Conservation (phyloP, 192 early-diverging fungal species). For the Oehlia diaphana region DNA sequence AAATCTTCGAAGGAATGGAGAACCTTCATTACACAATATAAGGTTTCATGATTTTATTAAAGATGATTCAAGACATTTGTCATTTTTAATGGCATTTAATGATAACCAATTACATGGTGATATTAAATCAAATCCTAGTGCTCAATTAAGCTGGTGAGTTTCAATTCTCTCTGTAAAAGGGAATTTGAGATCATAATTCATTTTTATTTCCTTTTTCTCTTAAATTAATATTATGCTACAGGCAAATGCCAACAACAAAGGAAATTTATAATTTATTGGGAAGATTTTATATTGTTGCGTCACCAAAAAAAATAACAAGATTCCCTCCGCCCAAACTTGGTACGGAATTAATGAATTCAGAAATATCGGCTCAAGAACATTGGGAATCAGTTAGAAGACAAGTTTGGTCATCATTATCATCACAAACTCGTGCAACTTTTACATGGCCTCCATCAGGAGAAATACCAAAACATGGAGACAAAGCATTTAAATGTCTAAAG, state of each 20-base stretch:
- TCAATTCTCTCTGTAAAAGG: neutral
- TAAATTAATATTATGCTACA: constrained; percentile 23
- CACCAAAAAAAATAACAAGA: constrained; percentile 67
- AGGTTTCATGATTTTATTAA: constrained; percentile 66
- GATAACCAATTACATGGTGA: constrained; percentile 71
- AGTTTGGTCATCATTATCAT: constrained; percentile 57
- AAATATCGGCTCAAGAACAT: constrained; percentile 52
- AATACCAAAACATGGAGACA: constrained; percentile 40
- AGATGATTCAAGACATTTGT: constrained; percentile 59
- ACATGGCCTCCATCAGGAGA: constrained; percentile 72
- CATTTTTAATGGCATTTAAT: constrained; percentile 66
- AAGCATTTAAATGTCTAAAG: constrained; percentile 59
- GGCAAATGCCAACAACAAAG: constrained; percentile 69
- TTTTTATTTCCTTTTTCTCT: neutral
- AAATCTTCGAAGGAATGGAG: constrained; percentile 24
- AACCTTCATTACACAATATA: constrained; percentile 27
- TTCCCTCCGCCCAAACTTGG: constrained; percentile 58
- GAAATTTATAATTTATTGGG: constrained; percentile 70
- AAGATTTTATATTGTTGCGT: constrained; percentile 67
- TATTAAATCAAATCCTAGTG: constrained; percentile 63
- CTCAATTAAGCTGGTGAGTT: constrained; percentile 65
- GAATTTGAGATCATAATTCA: neutral
- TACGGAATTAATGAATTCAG: neutral
- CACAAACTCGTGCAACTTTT: constrained; percentile 60
- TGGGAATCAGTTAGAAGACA: constrained; percentile 66